These are phyloP conservation scores for Luffa aegyptiaca DNA, from an alignment of 306 rosid genomes.

Conservation along the genomic window DNA sequence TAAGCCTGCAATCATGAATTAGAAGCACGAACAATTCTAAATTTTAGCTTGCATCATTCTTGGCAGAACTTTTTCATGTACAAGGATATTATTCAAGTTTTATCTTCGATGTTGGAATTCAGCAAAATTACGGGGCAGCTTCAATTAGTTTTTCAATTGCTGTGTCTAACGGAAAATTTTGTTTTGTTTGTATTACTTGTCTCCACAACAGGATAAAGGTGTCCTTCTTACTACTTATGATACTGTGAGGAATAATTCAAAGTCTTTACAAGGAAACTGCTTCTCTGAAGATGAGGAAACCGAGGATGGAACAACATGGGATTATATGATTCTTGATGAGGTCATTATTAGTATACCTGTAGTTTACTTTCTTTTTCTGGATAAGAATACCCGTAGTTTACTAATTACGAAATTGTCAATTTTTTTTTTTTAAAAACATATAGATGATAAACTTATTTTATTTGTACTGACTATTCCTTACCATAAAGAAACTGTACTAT, in stretches of 20 bases:
- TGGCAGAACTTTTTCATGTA: background rate
- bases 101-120: background rate
- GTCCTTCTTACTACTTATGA: constrained; percentile 92
- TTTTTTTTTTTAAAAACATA: background rate
- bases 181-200: background rate
- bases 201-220: constrained; percentile 58
- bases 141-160: background rate
- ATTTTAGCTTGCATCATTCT: background rate
- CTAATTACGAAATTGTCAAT: background rate
- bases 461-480: background rate
- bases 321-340: constrained; percentile 97
- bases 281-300: constrained; percentile 38
- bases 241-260: constrained; percentile 77
- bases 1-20: background rate
- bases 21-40: background rate
- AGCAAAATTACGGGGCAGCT: background rate
- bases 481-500: background rate
- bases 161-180: constrained; percentile 7
- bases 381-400: background rate
- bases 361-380: background rate
- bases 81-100: background rate
- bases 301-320: constrained; percentile 64
- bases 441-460: background rate
- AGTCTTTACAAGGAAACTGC: constrained; percentile 44
- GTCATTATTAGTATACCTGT: constrained; percentile 21